Percentiles rank a stretch among this genome's conserved stretches.
Evolutionary conservation across 495 filamentous ascomycete species (phyloP).

Genomic region (Penicillium egyptiacum): DNA sequence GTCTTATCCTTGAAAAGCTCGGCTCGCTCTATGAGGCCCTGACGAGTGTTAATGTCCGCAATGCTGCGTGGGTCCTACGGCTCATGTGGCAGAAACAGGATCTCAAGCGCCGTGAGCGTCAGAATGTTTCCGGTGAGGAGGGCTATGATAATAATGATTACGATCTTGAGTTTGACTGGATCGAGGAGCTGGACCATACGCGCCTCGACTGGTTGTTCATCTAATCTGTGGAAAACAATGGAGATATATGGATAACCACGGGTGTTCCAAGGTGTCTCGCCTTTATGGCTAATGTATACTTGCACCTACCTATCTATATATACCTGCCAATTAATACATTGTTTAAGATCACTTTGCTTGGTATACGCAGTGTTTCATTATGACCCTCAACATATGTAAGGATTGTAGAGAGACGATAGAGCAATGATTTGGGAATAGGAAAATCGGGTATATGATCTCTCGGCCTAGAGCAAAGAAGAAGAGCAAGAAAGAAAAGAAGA

Average conservation of each 20-base stretch:
- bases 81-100: constrained; percentile 51
- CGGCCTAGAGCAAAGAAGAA: constrained; percentile 1
- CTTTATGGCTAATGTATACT: constrained; percentile 7
- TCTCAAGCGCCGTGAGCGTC: constrained; percentile 23
- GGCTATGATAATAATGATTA: constrained; percentile 21
- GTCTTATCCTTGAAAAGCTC: constrained; percentile 39
- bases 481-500: neutral
- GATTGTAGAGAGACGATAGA: neutral
- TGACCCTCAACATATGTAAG: neutral
- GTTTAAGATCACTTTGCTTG: neutral
- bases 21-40: constrained; percentile 41
- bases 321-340: neutral
- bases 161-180: constrained; percentile 46
- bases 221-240: constrained; percentile 19
- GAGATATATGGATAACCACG: neutral
- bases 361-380: neutral
- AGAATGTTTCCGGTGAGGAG: constrained; percentile 2
- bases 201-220: constrained; percentile 51
- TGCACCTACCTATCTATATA: neutral
- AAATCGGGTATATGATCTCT: constrained; percentile 30
- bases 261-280: neutral
- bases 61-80: constrained; percentile 47
- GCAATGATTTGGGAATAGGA: neutral
- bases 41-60: constrained; percentile 47
- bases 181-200: constrained; percentile 47